These are phyloP conservation scores for Ricinus communis DNA, from an alignment of 345 rosid species.

Conservation along the genomic window DNA sequence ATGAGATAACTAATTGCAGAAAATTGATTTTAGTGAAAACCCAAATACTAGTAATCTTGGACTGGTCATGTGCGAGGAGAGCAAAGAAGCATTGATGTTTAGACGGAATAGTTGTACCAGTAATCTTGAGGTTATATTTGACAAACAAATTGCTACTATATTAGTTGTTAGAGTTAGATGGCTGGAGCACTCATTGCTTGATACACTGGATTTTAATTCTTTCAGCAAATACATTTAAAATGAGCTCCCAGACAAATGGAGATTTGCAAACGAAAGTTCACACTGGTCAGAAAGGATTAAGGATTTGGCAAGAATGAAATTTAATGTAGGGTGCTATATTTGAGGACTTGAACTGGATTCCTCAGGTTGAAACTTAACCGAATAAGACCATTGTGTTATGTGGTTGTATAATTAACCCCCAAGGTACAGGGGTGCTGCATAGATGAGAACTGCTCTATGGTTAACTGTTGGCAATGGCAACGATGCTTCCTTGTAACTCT, in stretches of 20 bases:
- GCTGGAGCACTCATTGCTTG: too few relatives aligned
- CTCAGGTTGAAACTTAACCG: neutral
- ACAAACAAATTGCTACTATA: neutral
- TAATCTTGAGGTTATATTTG: neutral
- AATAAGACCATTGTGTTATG: neutral
- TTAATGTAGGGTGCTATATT: neutral
- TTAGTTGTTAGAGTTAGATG: too few relatives aligned
- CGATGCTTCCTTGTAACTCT: neutral
- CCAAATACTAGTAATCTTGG: neutral
- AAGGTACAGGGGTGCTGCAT: neutral
- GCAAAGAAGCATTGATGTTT: neutral
- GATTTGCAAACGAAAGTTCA: neutral
- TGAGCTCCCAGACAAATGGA: neutral
- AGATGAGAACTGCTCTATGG: neutral
- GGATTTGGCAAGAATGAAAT: neutral
- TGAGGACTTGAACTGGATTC: neutral
- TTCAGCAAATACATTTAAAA: too few relatives aligned
- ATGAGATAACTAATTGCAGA: neutral
- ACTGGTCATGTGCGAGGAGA: neutral
- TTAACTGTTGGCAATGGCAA: neutral
- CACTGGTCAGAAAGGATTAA: neutral
- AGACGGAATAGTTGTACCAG: neutral
- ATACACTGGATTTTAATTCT: too few relatives aligned
- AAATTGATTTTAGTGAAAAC: neutral
- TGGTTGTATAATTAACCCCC: neutral